Conservation (phyloP, 179 eudicot species). For the Camellia oleifera region DNA sequence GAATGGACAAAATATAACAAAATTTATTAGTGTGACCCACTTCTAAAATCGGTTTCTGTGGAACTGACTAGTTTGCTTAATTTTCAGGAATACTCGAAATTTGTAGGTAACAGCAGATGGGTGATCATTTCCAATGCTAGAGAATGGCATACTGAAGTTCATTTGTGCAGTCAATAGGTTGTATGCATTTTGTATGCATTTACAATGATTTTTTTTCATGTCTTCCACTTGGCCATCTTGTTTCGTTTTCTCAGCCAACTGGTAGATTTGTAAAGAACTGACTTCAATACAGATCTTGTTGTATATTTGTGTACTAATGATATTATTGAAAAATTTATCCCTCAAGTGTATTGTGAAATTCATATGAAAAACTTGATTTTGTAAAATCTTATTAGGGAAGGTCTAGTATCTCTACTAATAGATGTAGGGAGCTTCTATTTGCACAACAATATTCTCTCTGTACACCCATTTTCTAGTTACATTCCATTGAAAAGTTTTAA, state of each 20-base stretch:
- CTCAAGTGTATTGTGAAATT: neutral
- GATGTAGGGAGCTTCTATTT: too few species aligned
- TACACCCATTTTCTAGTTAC: too few species aligned
- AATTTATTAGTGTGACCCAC: too few species aligned
- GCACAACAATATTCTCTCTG: too few species aligned
- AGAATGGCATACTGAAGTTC: neutral
- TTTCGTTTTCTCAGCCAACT: neutral
- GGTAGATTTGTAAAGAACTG: constrained; percentile 14
- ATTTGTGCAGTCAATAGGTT: neutral
- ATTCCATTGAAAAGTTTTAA: too few species aligned
- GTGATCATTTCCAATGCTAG: neutral
- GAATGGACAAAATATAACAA: too few species aligned
- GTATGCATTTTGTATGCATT: neutral
- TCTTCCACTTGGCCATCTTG: neutral
- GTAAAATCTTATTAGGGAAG: neutral
- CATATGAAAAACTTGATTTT: neutral
- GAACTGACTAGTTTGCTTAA: neutral
- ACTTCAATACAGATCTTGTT: neutral
- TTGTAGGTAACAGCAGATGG: neutral
- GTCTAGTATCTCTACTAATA: too few species aligned
- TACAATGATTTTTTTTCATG: neutral
- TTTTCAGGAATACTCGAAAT: constrained; percentile 18
- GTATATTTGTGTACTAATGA: constrained; percentile 1
- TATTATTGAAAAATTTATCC: neutral
- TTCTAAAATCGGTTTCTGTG: neutral